Evolutionary conservation across 73 alveolate genomes (phyloP), one percentile per base, ranked within the genome.

Genomic region (Paramecium sexaurelia): DNA sequence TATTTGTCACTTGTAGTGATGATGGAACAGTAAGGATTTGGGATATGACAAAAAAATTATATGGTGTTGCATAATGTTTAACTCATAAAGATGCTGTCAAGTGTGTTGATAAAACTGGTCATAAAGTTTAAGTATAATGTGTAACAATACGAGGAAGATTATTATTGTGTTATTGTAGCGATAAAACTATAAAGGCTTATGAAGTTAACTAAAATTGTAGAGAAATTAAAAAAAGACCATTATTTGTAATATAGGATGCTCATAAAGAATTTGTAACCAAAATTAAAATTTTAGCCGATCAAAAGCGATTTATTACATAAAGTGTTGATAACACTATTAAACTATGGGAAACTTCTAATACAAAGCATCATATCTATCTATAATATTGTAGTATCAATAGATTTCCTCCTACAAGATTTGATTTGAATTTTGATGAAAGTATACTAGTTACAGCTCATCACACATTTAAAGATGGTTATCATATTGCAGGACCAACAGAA

Each of bases 11-110:
- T 22, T 90, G 97, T n/a, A 91, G 97, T 85, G 93, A 86, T 20
- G 99, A 97, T 91, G 96, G 98, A 5, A 94, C 99, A 55, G 78
- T 97, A 41, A 94, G 99, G 92, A 20, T 96, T 10, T 97, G 99
- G 99, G 98, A 97, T 92, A 92, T 95, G 51, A 93, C 96, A 45
- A 66, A 96, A 51, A 97, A 96, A 84, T 93, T 84, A 32, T 75
- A 94, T 67, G 99, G 99, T 8, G 95, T 97, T 85, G 99, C 97
- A 85, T 91, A 95, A 75, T 91, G 96, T 86, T 85, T 97, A 55
- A 96, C 96, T 88, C 98, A 97, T 45, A 95, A 95, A 55, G 92
- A 56, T 78, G 94, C 96, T 55, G 93, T 97, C 40, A 97, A 95
- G 92, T 95, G 90, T 20, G 71, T 43, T 19, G 90, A 78, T 78